Evolutionary conservation across 129 eudicot genomes (phyloP), one percentile per base, ranked within the genome.

Genomic region (Tagetes patula): DNA sequence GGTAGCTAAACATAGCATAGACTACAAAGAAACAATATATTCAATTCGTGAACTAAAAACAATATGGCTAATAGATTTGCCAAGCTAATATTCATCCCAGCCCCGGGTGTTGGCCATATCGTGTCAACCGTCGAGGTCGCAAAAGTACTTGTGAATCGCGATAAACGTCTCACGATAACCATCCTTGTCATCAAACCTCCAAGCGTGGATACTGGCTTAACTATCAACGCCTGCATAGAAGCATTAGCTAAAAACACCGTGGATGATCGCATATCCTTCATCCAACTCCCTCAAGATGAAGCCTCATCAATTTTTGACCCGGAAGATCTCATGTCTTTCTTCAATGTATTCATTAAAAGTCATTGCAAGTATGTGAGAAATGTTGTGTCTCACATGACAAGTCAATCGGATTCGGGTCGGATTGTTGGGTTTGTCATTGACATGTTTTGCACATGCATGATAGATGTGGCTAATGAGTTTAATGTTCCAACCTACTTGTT

Each of bases 221-320:
- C 76, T 59, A 42, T 32, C 8, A 58, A 32, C 1, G 5, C 33
- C 14, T 72, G 59, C 56, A 72, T 72, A 30, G 67, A 72, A 31
- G 58, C 67, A 13, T 43, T 72, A 41, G 68, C 68, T n/a, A 72
- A 72, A 32, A 58, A 31, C 46, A 3, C 20, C 27, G 27, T 20
- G 27, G 27, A 20, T 20, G 27, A 20, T 46, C 75, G 62, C 54
- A 48, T 84, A 11, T 47, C 58, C 37, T 80, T 76, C 52, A 53
- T 80, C 5, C 67, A 77, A 47, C 82, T 84, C 56, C 82, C 74
- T 73, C 78, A 63, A 60, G 74, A 69, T n/a, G 76, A 67, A 56
- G 30, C 6, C 45, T 27, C 60, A 45, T 33, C 37, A 31, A 20
- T 1, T n/a, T 1, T 2, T 31, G 71, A 48, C 58, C 30, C 72